Conservation (phyloP, 495 filamentous ascomycete genomes). For the Neurospora sp. region DNA sequence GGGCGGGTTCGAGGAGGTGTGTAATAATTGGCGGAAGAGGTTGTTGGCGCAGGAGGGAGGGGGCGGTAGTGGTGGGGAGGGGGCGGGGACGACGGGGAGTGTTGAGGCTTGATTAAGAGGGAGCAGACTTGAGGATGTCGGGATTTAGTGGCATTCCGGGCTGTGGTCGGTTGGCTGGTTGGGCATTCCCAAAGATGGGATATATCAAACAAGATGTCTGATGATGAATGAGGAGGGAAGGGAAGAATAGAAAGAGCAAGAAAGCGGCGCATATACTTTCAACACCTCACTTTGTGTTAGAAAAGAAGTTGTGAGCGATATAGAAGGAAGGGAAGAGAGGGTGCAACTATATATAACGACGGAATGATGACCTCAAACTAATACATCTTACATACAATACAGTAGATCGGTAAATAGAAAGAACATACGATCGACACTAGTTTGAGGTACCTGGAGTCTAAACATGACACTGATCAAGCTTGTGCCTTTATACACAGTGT, state of each 20-base stretch:
- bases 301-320: background rate
- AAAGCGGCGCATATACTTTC: background rate
- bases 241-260: background rate
- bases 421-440: background rate
- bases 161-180: background rate
- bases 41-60: slow-evolving; percentile 37
- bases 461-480: background rate
- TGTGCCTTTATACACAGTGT: background rate
- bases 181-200: background rate
- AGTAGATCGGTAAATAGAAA: background rate
- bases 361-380: background rate
- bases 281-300: background rate
- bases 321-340: background rate
- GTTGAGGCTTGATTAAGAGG: background rate
- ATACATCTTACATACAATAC: background rate
- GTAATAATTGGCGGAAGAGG: slow-evolving; percentile 46
- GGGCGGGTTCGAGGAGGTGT: slow-evolving; percentile 82
- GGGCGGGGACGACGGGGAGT: background rate
- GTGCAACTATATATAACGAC: background rate
- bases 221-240: background rate
- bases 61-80: background rate
- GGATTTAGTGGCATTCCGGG: background rate
- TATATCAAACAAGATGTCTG: background rate
- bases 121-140: background rate
- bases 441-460: background rate